Evolutionary conservation across 164 flowering plant genomes (phyloP).

Genomic region (Aristolochia fimbriata): DNA sequence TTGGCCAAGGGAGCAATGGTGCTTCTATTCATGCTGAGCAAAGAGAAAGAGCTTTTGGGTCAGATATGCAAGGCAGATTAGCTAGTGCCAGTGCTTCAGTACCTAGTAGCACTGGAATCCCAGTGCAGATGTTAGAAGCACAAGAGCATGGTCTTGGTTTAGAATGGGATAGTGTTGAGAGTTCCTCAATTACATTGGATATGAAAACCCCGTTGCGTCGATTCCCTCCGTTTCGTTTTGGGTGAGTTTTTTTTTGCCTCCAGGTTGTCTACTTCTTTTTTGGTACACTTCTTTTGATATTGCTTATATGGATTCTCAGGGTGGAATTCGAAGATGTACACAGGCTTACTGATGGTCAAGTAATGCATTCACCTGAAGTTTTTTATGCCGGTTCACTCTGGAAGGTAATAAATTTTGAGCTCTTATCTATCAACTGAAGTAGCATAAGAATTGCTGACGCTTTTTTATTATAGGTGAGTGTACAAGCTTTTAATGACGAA

Average conservation of each 20-base stretch:
- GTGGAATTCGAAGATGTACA: constrained; percentile 94
- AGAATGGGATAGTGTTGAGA: constrained; percentile 65
- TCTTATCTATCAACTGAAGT: too few relatives aligned
- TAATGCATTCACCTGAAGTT: constrained; percentile 88
- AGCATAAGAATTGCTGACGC: background rate
- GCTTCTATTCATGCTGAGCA: constrained; percentile 42
- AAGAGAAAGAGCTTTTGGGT: constrained; percentile 44
- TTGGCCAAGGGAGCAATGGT: constrained; percentile 55
- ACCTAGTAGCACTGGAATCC: constrained; percentile 35
- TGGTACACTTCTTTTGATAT: background rate
- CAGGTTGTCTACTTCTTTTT: background rate
- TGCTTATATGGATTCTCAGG: constrained; percentile 25
- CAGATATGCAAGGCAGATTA: constrained; percentile 34
- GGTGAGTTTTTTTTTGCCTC: constrained; percentile 36
- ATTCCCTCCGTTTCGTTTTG: constrained; percentile 97
- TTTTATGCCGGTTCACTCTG: constrained; percentile 97
- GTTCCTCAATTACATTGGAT: constrained; percentile 73
- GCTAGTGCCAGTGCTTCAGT: constrained; percentile 37
- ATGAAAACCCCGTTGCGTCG: constrained; percentile 85
- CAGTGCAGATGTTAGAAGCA: constrained; percentile 60
- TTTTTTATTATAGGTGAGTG: constrained; percentile 53
- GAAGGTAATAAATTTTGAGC: constrained; percentile 47
- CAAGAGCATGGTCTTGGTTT: constrained; percentile 44
- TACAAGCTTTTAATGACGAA: constrained; percentile 98
- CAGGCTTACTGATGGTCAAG: constrained; percentile 91